Percentiles rank a stretch among this genome's conserved stretches.
Conservation (phyloP, 192 early-diverging fungal species). For the Jimgerdemannia lactiflua region DNA sequence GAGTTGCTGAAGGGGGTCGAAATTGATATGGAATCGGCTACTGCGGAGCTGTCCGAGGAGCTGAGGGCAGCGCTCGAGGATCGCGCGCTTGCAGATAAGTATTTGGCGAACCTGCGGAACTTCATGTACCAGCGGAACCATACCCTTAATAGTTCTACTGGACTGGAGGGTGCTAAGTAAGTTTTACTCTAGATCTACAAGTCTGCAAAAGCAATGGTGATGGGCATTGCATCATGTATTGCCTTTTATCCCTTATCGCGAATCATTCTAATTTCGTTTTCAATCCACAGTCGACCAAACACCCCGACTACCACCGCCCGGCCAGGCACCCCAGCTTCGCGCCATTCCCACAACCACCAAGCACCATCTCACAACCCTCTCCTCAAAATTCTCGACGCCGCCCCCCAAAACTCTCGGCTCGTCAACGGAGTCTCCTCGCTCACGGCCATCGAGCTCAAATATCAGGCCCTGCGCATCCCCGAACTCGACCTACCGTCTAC, state of each 20-base stretch:
- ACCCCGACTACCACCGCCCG: background rate
- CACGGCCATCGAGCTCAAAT: constrained; percentile 47
- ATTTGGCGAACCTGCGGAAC: constrained; percentile 34
- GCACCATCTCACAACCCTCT: constrained; percentile 17
- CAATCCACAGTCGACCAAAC: background rate
- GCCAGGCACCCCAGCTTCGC: background rate
- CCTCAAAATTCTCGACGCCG: constrained; percentile 13
- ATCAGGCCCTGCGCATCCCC: constrained; percentile 48
- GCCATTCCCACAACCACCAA: background rate
- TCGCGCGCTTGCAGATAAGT: constrained; percentile 33
- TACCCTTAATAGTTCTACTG: constrained; percentile 17
- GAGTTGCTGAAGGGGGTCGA: constrained; percentile 13
- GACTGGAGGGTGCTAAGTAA: background rate
- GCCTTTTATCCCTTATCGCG: constrained; percentile 12
- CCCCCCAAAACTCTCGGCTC: constrained; percentile 22
- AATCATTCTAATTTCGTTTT: constrained; percentile 2
- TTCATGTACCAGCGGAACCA: constrained; percentile 35
- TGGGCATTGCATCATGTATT: background rate
- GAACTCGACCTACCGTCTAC: constrained; percentile 53
- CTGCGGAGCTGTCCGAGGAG: constrained; percentile 41
- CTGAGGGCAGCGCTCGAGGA: constrained; percentile 46
- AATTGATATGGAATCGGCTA: constrained; percentile 31
- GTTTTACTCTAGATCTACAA: background rate
- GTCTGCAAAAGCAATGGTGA: background rate
- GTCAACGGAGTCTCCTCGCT: constrained; percentile 58